Conservation (phyloP, 192 early-diverging fungal genomes). For the Coemansia sp. region DNA sequence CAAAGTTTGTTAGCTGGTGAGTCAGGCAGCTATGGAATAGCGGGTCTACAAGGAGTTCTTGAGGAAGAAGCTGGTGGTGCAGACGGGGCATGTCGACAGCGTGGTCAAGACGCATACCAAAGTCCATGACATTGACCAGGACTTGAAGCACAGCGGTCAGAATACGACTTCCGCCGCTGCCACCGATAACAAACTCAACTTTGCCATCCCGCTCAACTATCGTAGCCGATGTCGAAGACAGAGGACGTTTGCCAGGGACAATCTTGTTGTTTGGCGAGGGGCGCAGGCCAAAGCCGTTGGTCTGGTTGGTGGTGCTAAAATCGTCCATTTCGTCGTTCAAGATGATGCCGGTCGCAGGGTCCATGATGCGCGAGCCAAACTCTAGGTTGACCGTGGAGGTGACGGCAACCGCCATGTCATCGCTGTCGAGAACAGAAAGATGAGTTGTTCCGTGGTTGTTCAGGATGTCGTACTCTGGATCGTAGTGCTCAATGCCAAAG, state of each 20-base stretch:
- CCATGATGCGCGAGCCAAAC: slow-evolving; percentile 87
- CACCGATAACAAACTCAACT: slow-evolving; percentile 74
- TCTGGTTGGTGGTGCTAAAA: slow-evolving; percentile 72
- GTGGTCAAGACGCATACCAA: slow-evolving; percentile 57
- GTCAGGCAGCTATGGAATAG: slow-evolving; percentile 28
- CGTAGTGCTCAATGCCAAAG: slow-evolving; percentile 69
- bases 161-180: slow-evolving; percentile 86
- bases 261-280: slow-evolving; percentile 81
- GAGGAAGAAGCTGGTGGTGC: slow-evolving; percentile 90
- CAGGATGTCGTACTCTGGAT: slow-evolving; percentile 69
- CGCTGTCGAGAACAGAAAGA: slow-evolving; percentile 71
- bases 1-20: slow-evolving; percentile 31
- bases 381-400: slow-evolving; percentile 88
- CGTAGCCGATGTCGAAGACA: slow-evolving; percentile 56
- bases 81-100: slow-evolving; percentile 73
- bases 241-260: slow-evolving; percentile 78
- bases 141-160: slow-evolving; percentile 70
- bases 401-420: slow-evolving; percentile 75
- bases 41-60: slow-evolving; percentile 56
- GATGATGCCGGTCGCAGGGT: slow-evolving; percentile 81
- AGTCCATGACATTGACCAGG: slow-evolving; percentile 73
- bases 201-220: slow-evolving; percentile 44
- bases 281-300: slow-evolving; percentile 73
- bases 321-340: slow-evolving; percentile 97
- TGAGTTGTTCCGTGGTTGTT: slow-evolving; percentile 91